These are phyloP conservation scores for Suhomyces guaymorum DNA, from an alignment of 1,139 yeast genomes.

Conservation along the genomic window DNA sequence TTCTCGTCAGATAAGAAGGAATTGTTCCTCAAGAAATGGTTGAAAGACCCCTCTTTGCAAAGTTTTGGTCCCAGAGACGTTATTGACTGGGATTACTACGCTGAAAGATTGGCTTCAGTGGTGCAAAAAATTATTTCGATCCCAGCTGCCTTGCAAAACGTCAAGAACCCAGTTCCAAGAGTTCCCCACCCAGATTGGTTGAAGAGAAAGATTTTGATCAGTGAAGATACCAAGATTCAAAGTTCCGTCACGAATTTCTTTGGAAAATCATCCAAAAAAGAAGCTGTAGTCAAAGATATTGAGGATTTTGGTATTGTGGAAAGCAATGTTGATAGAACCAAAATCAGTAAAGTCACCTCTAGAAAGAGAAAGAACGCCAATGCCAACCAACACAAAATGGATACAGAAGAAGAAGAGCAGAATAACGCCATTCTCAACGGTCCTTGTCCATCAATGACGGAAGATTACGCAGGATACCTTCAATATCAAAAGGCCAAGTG, in stretches of 20 bases:
- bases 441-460: constrained; percentile 69
- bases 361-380: constrained; percentile 37
- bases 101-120: constrained; percentile 88
- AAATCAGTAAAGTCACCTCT: constrained; percentile 54
- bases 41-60: constrained; percentile 74
- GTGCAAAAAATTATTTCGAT: constrained; percentile 93
- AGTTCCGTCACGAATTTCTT: constrained; percentile 63
- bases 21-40: constrained; percentile 79
- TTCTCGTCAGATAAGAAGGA: constrained; percentile 79
- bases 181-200: constrained; percentile 96
- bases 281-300: constrained; percentile 57
- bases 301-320: constrained; percentile 66
- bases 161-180: constrained; percentile 92
- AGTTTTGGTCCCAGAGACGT: constrained; percentile 86
- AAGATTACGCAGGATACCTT: constrained; percentile 77
- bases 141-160: constrained; percentile 93
- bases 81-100: constrained; percentile 91
- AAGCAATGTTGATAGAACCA: constrained; percentile 26
- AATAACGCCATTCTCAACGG: constrained; percentile 49
- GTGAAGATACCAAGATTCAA: constrained; percentile 73
- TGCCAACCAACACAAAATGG: constrained; percentile 22
- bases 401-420: constrained; percentile 45
- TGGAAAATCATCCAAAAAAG: constrained; percentile 35
- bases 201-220: constrained; percentile 56
- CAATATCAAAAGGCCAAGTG: constrained; percentile 82